Base-by-base conservation (phyloP, 2,329 filamentous ascomycete genomes). In the Xylariales sp. region DNA sequence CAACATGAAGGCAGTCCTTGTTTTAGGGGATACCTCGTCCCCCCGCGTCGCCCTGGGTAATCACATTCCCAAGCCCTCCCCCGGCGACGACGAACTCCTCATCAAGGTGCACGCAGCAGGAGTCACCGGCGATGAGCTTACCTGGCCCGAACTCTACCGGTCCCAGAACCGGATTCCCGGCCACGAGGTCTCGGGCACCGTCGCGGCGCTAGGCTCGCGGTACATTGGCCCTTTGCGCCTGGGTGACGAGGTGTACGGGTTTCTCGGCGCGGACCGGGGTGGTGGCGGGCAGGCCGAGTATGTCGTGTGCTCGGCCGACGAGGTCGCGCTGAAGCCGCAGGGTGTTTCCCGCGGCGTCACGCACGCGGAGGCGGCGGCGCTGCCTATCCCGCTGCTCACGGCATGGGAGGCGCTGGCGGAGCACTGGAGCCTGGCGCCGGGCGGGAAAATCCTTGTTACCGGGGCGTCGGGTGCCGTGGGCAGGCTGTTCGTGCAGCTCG, bases 1-100 rank as follows among this genome's bases (percentile, higher is more conserved):
- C 19, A 44, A n/a, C 11, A 63, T 63, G 61, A 59, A 53, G 29
- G 59, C 59, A 6, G 42, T 63, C 13, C 54, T 61, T 28, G 43
- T 63, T 18, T 33, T 54, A 0, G 58, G 57, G 15, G 43, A 47
- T n/a, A 45, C 40, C 1, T 38, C 37, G 0, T 41, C 43, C 18
- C 53, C 50, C 3, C 23, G 42, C 1, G 37, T 60, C 15, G 37
- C 17, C 13, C 38, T 45, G 28, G 48, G 37, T 12, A 6, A 31
- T 1, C 36, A 43, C 0, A 20, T 56, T 2, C 29, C 53, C 2
- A 45, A 33, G 0, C 57, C 58, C 0, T 4, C 16, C 0, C 47
- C 53, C 1, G 25, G 29, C 6, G 34, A 29, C 2, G 15, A 40
- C 2, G 42, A 56, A 0, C 46, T 64, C 2, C 53, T 64, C 5